Evolutionary conservation across 768 basidiomycete genomes (phyloP).

Genomic region (Boletus reticuloceps): DNA sequence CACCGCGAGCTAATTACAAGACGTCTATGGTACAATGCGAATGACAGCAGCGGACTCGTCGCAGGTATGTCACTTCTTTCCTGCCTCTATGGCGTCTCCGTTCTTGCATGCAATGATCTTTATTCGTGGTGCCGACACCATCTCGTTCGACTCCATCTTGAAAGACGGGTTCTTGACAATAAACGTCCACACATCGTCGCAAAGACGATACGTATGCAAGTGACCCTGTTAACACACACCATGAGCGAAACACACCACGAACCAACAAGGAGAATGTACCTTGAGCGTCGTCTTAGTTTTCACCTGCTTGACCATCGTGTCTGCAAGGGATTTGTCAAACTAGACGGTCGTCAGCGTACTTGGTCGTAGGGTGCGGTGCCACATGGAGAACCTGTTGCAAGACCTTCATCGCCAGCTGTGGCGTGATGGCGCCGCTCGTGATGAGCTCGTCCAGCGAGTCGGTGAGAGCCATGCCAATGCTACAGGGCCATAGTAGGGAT

Average conservation of each 20-base stretch:
- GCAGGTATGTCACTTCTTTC: conserved; percentile 58
- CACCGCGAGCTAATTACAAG: conserved; percentile 21
- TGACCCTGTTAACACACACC: conserved; percentile 57
- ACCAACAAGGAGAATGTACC: conserved; percentile 39
- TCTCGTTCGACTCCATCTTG: conserved; percentile 92
- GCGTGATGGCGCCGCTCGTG: conserved; percentile 93
- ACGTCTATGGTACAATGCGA: conserved; percentile 24
- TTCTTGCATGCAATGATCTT: conserved; percentile 99
- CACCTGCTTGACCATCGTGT: conserved; percentile 89
- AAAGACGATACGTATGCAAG: conserved; percentile 86
- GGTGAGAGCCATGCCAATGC: conserved; percentile 95
- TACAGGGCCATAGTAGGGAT: conserved; percentile 31
- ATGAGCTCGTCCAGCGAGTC: conserved; percentile 99
- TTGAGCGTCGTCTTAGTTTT: conserved; percentile 95
- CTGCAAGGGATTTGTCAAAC: conserved; percentile 96
- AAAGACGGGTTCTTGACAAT: conserved; percentile 90
- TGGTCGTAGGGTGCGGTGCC: conserved; percentile 7
- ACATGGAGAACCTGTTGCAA: conserved; percentile 76
- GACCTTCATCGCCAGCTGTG: conserved; percentile 99
- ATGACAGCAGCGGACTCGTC: not conserved
- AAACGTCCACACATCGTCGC: conserved; percentile 99
- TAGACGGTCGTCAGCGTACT: conserved; percentile 33
- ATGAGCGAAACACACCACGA: conserved; percentile 1
- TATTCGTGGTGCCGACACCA: conserved; percentile 72
- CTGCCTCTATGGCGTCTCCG: conserved; percentile 80